A percentile compares a stretch with the other conserved stretches of the same genome.
Evolutionary conservation across 257 asterid genomes (phyloP).

Genomic region (Solanum bulbocastanum): DNA sequence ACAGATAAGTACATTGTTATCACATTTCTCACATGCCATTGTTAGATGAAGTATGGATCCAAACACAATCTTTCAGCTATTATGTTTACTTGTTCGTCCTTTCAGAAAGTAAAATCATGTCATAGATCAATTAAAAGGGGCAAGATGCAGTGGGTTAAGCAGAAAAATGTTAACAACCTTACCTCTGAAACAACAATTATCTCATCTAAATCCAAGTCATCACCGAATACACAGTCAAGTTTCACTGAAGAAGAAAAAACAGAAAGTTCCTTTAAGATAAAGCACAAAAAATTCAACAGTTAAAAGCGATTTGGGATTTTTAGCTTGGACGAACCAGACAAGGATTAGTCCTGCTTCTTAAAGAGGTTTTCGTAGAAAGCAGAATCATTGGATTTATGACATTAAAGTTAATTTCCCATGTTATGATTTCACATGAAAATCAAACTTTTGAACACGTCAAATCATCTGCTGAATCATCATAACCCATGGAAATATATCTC

Average conservation of each 20-base stretch:
- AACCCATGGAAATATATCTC: not conserved
- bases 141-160: not conserved
- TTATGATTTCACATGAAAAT: not conserved
- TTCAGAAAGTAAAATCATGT: not conserved
- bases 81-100: not conserved
- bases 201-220: constrained; percentile 63
- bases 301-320: not conserved
- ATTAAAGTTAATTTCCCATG: not conserved
- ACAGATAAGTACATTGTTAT: constrained; percentile 1
- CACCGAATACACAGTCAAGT: constrained; percentile 89
- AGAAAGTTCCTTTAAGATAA: not conserved
- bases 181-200: constrained; percentile 81
- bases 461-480: not conserved
- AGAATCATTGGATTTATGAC: not conserved
- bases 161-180: constrained; percentile 1
- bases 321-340: not conserved
- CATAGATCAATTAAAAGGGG: not conserved
- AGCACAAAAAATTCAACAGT: not conserved
- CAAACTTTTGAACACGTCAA: not conserved
- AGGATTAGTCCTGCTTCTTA: not conserved
- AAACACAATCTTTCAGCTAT: not conserved
- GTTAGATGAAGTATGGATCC: not conserved
- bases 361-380: not conserved
- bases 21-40: not conserved
- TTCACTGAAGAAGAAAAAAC: constrained; percentile 48